A percentile compares a stretch with the other conserved stretches of the same genome.
phyloP scores from a whole-genome alignment of 176 grass and related monocot species.

The Carex littledalei region DNA sequence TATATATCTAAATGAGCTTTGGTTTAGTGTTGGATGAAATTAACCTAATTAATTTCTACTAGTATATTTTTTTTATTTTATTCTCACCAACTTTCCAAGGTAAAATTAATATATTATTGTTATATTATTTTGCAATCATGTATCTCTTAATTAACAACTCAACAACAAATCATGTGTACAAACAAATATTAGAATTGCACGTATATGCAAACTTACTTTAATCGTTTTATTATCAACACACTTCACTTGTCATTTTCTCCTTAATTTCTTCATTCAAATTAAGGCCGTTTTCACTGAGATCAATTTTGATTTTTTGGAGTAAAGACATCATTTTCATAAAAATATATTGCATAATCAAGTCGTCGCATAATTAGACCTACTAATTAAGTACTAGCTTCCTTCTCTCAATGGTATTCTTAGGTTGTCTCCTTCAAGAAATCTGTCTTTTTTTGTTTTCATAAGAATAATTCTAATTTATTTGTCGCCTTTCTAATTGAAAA shows the following conservation, averaged over 20 bases:
- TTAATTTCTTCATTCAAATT: neutral
- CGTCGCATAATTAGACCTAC: neutral
- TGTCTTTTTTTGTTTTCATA: neutral
- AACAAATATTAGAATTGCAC: neutral
- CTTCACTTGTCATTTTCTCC: neutral
- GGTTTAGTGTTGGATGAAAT: neutral
- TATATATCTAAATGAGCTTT: neutral
- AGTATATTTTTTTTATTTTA: neutral
- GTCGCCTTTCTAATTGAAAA: no score
- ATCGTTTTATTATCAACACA: neutral
- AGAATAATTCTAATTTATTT: no score
- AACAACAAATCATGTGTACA: neutral
- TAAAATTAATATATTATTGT: neutral
- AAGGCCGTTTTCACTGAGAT: constrained; percentile 3
- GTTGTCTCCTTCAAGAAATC: neutral
- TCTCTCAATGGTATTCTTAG: neutral
- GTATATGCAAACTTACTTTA: neutral
- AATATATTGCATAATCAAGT: constrained; percentile 3
- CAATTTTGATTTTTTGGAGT: neutral
- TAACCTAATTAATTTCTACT: neutral
- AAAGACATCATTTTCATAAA: neutral
- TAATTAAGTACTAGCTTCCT: neutral
- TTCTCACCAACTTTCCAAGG: neutral
- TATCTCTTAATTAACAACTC: neutral
- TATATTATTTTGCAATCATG: neutral